Conservation (phyloP, 2,329 filamentous ascomycete species). For the Zasmidium cellare region DNA sequence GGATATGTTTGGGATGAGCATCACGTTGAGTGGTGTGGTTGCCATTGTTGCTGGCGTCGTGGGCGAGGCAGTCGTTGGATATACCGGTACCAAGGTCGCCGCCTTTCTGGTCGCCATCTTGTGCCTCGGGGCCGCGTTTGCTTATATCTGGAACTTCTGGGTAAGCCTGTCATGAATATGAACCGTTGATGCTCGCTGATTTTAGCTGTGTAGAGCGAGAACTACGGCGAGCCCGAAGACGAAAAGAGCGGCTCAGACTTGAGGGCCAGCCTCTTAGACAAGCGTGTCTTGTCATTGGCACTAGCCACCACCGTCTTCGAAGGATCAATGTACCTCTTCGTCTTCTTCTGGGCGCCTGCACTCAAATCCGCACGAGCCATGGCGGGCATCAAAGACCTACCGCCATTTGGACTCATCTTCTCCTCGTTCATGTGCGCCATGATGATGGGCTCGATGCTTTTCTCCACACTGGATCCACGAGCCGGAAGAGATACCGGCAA, state of each 20-base stretch:
- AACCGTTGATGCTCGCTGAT: background rate
- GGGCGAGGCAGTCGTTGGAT: constrained; percentile 53
- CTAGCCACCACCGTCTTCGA: constrained; percentile 60
- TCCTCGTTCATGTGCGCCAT: constrained; percentile 61
- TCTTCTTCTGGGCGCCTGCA: constrained; percentile 63
- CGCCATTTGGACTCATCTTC: constrained; percentile 56
- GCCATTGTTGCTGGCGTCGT: constrained; percentile 56
- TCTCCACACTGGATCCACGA: constrained; percentile 35
- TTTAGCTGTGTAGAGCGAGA: constrained; percentile 46
- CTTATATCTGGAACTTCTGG: constrained; percentile 52
- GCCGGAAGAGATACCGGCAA: constrained; percentile 19
- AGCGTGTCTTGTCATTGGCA: constrained; percentile 52
- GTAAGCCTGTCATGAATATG: too few species aligned
- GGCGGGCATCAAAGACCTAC: constrained; percentile 7
- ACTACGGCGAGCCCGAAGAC: constrained; percentile 43
- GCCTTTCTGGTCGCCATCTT: constrained; percentile 53
- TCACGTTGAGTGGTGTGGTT: constrained; percentile 55
- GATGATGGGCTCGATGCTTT: constrained; percentile 59
- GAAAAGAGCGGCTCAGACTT: constrained; percentile 9
- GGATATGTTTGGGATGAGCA: constrained; percentile 55
- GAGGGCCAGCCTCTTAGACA: constrained; percentile 35
- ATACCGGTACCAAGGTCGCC: constrained; percentile 50
- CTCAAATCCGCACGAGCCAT: constrained; percentile 37
- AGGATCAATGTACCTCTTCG: constrained; percentile 62
- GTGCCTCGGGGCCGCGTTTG: constrained; percentile 47